Conservation (phyloP, 345 rosid genomes). For the Citrus cavaleriei region DNA sequence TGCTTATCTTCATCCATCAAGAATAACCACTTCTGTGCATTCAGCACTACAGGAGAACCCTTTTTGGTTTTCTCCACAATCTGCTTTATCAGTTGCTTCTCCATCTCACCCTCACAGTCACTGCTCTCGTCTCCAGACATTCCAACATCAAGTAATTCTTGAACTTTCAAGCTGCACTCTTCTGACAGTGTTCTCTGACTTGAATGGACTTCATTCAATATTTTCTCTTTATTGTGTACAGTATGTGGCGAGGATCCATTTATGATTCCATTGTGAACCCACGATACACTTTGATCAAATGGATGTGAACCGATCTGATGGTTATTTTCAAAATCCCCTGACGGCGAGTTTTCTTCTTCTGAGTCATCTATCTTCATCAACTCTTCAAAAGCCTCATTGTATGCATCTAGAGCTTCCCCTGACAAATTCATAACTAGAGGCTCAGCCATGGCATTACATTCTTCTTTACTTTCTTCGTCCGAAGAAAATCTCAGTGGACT, state of each 20-base stretch:
- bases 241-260: slow-evolving; percentile 12
- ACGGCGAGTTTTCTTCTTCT: slow-evolving; percentile 51
- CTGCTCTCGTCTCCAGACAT: slow-evolving; percentile 48
- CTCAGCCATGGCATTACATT: slow-evolving; percentile 21
- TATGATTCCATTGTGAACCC: slow-evolving; percentile 11
- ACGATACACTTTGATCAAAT: slow-evolving; percentile 26
- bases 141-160: slow-evolving; percentile 34
- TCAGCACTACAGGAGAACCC: slow-evolving; percentile 67
- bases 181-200: slow-evolving; percentile 7
- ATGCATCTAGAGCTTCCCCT: slow-evolving; percentile 79
- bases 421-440: slow-evolving; percentile 68
- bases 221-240: not conserved
- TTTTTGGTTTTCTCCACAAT: slow-evolving; percentile 80
- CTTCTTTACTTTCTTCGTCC: slow-evolving; percentile 29
- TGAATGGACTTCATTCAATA: slow-evolving; percentile 5
- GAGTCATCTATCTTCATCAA: slow-evolving; percentile 55
- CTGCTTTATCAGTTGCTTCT: slow-evolving; percentile 70
- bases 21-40: slow-evolving; percentile 63
- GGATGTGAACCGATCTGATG: slow-evolving; percentile 17
- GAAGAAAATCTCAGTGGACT: slow-evolving; percentile 22
- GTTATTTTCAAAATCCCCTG: slow-evolving; percentile 25
- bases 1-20: slow-evolving; percentile 38
- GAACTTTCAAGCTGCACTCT: slow-evolving; percentile 8
- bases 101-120: slow-evolving; percentile 52
- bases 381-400: slow-evolving; percentile 68